Percentiles rank a stretch among this genome's conserved stretches.
These are phyloP conservation scores for Cardiospermum halicacabum DNA, from an alignment of 345 rosid genomes.

Conservation along the genomic window DNA sequence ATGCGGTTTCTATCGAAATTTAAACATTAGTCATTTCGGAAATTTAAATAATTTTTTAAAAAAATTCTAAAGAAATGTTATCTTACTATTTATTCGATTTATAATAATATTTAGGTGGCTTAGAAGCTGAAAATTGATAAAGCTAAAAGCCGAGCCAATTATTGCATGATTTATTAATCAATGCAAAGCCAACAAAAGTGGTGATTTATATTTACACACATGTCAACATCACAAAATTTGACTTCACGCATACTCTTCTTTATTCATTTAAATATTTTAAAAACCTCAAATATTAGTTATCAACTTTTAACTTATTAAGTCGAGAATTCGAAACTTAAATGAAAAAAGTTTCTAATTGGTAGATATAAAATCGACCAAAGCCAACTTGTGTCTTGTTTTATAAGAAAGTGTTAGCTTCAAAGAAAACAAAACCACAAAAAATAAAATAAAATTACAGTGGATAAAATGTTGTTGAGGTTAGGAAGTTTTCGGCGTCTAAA, in stretches of 20 bases:
- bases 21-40: too few relatives aligned
- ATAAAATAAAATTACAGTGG: neutral
- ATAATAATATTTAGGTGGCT: too few relatives aligned
- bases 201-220: neutral
- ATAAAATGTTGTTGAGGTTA: conserved; percentile 15
- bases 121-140: neutral
- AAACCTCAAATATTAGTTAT: too few relatives aligned
- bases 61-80: too few relatives aligned
- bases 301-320: too few relatives aligned
- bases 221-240: neutral
- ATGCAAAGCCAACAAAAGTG: conserved; percentile 11
- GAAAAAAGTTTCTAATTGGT: conserved; percentile 5
- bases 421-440: neutral
- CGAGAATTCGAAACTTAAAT: neutral
- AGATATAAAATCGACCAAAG: conserved; percentile 15
- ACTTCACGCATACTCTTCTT: neutral
- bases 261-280: neutral
- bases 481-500: conserved; percentile 1
- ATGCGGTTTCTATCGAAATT: too few relatives aligned
- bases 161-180: conserved; percentile 7
- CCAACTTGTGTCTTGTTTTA: conserved; percentile 1
- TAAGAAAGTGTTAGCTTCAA: conserved; percentile 12
- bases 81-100: too few relatives aligned
- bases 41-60: too few relatives aligned
- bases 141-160: conserved; percentile 8